phyloP scores from a whole-genome alignment of 1,284 basidiomycete genomes.

The Ceratobasidium sp. region DNA sequence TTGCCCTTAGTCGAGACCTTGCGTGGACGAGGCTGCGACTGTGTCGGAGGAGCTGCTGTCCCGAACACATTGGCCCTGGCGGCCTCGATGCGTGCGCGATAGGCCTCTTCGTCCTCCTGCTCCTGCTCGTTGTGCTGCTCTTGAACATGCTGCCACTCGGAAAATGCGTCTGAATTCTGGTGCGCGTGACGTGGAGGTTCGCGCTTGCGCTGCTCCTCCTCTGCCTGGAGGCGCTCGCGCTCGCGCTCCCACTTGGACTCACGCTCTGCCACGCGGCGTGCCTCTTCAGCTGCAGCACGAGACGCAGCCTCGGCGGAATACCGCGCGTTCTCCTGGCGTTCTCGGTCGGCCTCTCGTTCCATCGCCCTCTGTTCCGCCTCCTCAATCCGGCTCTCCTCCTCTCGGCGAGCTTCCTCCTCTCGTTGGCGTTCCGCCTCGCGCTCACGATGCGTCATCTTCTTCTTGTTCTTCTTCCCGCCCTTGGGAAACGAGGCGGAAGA shows the following conservation, averaged over 20 bases:
- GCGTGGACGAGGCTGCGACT: constrained; percentile 22
- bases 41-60: background rate
- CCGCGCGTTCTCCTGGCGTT: constrained; percentile 31
- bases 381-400: constrained; percentile 8
- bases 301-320: constrained; percentile 28
- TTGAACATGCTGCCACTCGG: constrained; percentile 34
- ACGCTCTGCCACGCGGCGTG: constrained; percentile 20
- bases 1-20: constrained; percentile 28
- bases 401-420: constrained; percentile 20
- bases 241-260: constrained; percentile 17
- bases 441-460: constrained; percentile 4
- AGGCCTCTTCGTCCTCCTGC: constrained; percentile 29
- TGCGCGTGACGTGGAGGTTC: background rate
- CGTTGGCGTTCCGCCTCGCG: constrained; percentile 15
- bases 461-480: constrained; percentile 23
- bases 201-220: constrained; percentile 5
- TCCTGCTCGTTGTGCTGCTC: constrained; percentile 10
- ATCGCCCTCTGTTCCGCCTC: constrained; percentile 28
- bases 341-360: constrained; percentile 28
- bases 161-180: constrained; percentile 6
- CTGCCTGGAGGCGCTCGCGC: constrained; percentile 16
- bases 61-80: constrained; percentile 30
- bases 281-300: constrained; percentile 17
- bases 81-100: constrained; percentile 33
- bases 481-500: constrained; percentile 20